These are phyloP conservation scores for Haematococcus sp. DNA, from an alignment of 139 green algal genomes.

Conservation along the genomic window DNA sequence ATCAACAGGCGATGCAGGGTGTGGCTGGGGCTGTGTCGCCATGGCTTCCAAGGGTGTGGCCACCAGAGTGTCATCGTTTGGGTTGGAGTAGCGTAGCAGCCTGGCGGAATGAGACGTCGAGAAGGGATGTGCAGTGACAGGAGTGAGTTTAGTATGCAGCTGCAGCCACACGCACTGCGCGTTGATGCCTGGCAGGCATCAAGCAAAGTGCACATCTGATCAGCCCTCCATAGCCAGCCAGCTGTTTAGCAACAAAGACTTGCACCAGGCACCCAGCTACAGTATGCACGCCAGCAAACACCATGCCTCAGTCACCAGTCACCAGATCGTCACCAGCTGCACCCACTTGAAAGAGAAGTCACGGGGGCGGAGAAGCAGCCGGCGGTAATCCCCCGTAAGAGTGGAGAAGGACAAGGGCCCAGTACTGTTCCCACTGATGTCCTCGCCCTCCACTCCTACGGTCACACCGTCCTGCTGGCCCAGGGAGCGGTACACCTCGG, in stretches of 20 bases:
- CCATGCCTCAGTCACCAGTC: too few species aligned
- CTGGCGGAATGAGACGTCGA: neutral
- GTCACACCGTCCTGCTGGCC: slow-evolving; percentile 3
- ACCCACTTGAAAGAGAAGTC: slow-evolving; percentile 27
- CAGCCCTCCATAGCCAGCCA: too few species aligned
- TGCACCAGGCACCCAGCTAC: too few species aligned
- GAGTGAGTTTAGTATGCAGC: neutral
- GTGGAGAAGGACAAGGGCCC: slow-evolving; percentile 50
- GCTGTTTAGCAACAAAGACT: too few species aligned
- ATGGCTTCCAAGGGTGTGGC: slow-evolving; percentile 50
- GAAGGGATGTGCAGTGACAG: too few species aligned
- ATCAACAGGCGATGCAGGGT: slow-evolving; percentile 1
- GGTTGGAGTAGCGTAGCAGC: slow-evolving; percentile 26
- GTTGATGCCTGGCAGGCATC: too few species aligned
- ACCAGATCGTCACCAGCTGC: too few species aligned
- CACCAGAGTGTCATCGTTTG: slow-evolving; percentile 57
- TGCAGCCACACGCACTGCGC: neutral
- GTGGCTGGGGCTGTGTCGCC: neutral
- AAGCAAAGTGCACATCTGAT: too few species aligned
- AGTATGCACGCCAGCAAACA: too few species aligned
- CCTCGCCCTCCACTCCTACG: slow-evolving; percentile 2
- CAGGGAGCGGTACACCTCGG: slow-evolving; percentile 41
- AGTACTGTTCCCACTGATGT: slow-evolving; percentile 7
- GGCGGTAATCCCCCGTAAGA: slow-evolving; percentile 73
- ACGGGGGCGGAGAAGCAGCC: slow-evolving; percentile 51